Conservation (phyloP, 345 rosid species). For the Bruguiera sexangula region DNA sequence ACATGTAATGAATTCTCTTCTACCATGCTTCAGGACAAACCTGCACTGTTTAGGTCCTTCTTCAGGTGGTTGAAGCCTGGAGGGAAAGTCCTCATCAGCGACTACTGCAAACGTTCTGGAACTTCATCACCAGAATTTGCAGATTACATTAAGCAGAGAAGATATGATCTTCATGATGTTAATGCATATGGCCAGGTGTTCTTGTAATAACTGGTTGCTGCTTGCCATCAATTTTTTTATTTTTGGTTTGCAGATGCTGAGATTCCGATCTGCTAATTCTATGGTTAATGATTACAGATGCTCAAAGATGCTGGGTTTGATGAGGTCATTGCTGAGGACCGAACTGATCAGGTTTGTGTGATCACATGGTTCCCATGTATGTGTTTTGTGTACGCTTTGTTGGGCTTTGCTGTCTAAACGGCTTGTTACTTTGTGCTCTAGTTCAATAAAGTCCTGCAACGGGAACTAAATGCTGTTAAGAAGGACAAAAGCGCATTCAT, state of each 20-base stretch:
- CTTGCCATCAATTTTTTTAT: background rate
- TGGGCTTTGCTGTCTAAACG: background rate
- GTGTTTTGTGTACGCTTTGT: background rate
- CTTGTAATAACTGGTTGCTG: conserved; percentile 13
- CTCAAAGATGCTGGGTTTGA: conserved; percentile 79
- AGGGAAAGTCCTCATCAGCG: conserved; percentile 83
- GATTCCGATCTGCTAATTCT: background rate
- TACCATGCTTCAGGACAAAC: conserved; percentile 63
- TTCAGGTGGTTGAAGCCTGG: conserved; percentile 94
- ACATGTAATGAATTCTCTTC: background rate
- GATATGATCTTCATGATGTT: conserved; percentile 84
- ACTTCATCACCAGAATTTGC: conserved; percentile 62
- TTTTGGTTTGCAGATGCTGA: background rate
- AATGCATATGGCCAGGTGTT: conserved; percentile 79
- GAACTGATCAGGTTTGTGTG: conserved; percentile 65
- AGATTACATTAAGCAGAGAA: conserved; percentile 74
- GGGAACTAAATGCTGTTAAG: conserved; percentile 61
- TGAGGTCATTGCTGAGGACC: conserved; percentile 74
- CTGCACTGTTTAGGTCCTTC: conserved; percentile 74
- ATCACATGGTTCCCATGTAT: background rate
- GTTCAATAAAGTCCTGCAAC: conserved; percentile 69
- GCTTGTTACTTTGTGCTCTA: conserved; percentile 30
- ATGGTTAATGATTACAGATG: conserved; percentile 45
- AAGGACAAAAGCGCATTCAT: conserved; percentile 69
- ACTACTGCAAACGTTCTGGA: conserved; percentile 75